Percentiles rank a stretch among this genome's conserved stretches.
Conservation (phyloP, 495 filamentous ascomycete genomes). For the Neurospora intermedia region DNA sequence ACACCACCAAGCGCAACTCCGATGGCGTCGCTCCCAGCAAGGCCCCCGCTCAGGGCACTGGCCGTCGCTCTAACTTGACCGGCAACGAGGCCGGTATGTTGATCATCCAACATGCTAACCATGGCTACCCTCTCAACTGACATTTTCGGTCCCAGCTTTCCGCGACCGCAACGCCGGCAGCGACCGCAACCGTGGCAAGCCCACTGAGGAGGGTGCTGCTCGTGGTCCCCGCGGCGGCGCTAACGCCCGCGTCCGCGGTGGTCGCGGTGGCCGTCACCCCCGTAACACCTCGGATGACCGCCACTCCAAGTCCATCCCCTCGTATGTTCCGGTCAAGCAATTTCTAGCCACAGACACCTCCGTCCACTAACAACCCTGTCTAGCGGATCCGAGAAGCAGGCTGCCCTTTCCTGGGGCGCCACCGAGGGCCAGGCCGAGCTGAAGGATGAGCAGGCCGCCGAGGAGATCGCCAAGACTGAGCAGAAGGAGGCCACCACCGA, state of each 20-base stretch:
- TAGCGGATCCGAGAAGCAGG: conserved; percentile 79
- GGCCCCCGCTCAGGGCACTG: conserved; percentile 29
- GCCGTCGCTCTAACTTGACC: conserved; percentile 42
- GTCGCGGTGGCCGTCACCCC: conserved; percentile 34
- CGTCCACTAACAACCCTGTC: conserved; percentile 11
- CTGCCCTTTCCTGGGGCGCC: conserved; percentile 81
- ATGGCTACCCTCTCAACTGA: conserved; percentile 1
- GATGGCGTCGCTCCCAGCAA: conserved; percentile 57
- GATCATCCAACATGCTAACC: neutral
- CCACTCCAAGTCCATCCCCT: conserved; percentile 62
- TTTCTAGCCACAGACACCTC: conserved; percentile 2
- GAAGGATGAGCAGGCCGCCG: conserved; percentile 80
- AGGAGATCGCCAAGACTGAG: conserved; percentile 74
- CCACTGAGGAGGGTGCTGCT: conserved; percentile 56
- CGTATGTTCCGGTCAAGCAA: conserved; percentile 38
- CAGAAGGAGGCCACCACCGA: conserved; percentile 44
- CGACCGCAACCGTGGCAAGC: conserved; percentile 71
- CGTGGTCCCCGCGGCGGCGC: conserved; percentile 41
- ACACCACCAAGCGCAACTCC: conserved; percentile 82
- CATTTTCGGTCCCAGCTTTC: conserved; percentile 54
- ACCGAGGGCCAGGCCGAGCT: conserved; percentile 67
- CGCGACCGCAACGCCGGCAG: conserved; percentile 80
- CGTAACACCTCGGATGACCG: conserved; percentile 59
- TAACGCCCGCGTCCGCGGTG: conserved; percentile 50
- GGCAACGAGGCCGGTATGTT: conserved; percentile 75